Evolutionary conservation across 306 rosid genomes (phyloP).

Genomic region (Quercus engelmannii): DNA sequence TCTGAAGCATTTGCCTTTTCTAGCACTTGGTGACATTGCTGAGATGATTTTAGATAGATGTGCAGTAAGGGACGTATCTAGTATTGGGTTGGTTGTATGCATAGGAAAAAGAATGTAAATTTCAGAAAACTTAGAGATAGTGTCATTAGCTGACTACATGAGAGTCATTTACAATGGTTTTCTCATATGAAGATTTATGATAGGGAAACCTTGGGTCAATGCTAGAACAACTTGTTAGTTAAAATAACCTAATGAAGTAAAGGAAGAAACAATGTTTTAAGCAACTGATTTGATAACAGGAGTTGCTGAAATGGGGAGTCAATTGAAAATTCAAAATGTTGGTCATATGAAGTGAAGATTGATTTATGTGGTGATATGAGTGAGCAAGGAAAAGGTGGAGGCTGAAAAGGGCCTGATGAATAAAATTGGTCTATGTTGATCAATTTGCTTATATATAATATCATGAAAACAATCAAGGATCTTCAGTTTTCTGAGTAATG

Average conservation of each 20-base stretch:
- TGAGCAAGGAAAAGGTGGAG: neutral
- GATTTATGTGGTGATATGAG: too few species aligned
- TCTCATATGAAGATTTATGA: neutral
- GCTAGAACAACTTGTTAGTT: neutral
- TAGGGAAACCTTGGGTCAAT: neutral
- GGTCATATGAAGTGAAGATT: too few species aligned
- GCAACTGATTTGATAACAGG: too few species aligned
- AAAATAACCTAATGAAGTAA: too few species aligned
- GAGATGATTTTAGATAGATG: neutral
- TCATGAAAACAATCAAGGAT: neutral
- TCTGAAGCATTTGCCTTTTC: neutral
- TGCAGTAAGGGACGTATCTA: neutral
- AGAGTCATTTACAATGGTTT: neutral
- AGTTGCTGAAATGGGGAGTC: too few species aligned
- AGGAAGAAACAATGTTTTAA: too few species aligned
- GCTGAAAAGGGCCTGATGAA: neutral
- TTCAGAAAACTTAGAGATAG: neutral
- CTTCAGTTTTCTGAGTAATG: neutral
- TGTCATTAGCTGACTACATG: neutral
- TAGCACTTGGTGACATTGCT: neutral
- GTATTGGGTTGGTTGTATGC: neutral
- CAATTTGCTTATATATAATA: neutral
- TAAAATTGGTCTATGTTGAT: neutral
- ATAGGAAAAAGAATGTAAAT: neutral
- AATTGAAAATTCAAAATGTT: too few species aligned